Evolutionary conservation across 495 filamentous ascomycete genomes (phyloP).

Genomic region (Hypoxylon trugodes): DNA sequence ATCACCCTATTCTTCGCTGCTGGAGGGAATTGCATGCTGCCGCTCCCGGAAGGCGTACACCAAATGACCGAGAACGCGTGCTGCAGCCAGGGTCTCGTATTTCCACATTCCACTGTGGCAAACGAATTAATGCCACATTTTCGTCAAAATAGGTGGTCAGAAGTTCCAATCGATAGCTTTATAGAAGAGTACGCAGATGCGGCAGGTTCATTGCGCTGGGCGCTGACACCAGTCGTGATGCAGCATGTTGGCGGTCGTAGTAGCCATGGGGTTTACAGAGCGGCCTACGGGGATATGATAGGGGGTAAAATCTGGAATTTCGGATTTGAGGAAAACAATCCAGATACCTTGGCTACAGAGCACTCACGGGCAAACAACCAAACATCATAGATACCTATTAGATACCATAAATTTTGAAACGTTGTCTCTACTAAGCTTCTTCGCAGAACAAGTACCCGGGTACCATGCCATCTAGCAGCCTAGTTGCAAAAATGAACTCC

Average conservation of each 20-base stretch:
- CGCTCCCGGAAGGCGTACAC: slow-evolving; percentile 48
- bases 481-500: no score
- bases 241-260: slow-evolving; percentile 59
- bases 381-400: not conserved
- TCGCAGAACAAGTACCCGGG: no score
- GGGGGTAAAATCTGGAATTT: slow-evolving; percentile 38
- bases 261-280: slow-evolving; percentile 30
- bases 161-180: slow-evolving; percentile 39
- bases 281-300: slow-evolving; percentile 4
- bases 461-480: no score
- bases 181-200: slow-evolving; percentile 34
- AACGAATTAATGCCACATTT: slow-evolving; percentile 31
- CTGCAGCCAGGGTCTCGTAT: slow-evolving; percentile 44
- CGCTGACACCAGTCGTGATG: slow-evolving; percentile 56
- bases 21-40: slow-evolving; percentile 42
- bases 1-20: slow-evolving; percentile 49
- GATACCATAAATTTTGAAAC: no score
- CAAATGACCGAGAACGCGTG: slow-evolving; percentile 60
- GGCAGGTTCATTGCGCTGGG: slow-evolving; percentile 49
- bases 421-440: no score
- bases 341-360: slow-evolving; percentile 29
- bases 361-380: slow-evolving; percentile 10
- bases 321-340: slow-evolving; percentile 38
- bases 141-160: slow-evolving; percentile 28
- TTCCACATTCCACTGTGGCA: slow-evolving; percentile 21